phyloP scores from a whole-genome alignment of 2,329 filamentous ascomycete species.

The Ophiostoma himal-ulmi region DNA sequence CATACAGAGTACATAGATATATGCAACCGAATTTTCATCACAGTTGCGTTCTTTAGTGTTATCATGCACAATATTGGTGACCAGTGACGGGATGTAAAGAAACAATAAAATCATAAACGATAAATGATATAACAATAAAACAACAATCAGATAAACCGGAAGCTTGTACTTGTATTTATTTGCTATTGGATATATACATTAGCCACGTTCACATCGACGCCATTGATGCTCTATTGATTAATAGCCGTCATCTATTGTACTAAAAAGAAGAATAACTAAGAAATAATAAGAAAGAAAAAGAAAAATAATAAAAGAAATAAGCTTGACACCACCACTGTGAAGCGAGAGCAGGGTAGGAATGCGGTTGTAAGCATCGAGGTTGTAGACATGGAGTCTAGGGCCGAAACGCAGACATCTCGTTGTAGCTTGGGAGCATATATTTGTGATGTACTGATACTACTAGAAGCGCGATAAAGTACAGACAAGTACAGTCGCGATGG shows the following conservation, averaged over 20 bases:
- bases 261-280: not conserved
- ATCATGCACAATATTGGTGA: not conserved
- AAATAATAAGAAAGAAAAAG: not conserved
- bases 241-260: not conserved
- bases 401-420: not conserved
- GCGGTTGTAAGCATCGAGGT: not conserved
- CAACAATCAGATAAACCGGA: not conserved
- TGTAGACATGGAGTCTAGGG: not conserved
- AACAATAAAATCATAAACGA: not conserved
- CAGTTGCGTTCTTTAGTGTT: not conserved
- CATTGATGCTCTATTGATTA: not conserved
- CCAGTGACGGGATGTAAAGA: not conserved
- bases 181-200: not conserved
- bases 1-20: not conserved
- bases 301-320: not conserved
- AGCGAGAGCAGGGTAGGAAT: not conserved
- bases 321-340: not conserved
- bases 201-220: not conserved
- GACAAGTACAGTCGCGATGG: no score
- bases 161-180: not conserved
- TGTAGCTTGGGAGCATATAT: not conserved
- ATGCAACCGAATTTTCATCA: slow-evolving; percentile 7
- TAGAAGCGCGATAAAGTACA: no score
- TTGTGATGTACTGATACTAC: not conserved
- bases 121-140: not conserved